Conservation (phyloP, 176 grass and related monocot species). For the Carex kokanica region DNA sequence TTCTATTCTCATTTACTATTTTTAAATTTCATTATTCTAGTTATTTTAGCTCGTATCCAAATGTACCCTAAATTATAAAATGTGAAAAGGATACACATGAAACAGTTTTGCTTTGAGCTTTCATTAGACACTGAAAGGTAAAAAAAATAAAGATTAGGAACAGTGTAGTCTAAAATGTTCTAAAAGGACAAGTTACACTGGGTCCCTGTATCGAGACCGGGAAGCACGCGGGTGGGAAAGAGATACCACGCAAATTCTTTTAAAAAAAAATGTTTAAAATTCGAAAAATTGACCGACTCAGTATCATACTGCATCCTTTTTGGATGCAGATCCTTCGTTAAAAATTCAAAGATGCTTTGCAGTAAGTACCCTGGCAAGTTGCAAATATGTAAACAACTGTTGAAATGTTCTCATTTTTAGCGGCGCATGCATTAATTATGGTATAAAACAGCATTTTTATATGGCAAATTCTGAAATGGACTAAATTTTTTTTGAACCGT, state of each 20-base stretch:
- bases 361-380: background rate
- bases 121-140: background rate
- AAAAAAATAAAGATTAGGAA: background rate
- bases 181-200: background rate
- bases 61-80: background rate
- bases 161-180: conserved; percentile 1
- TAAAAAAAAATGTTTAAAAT: conserved; percentile 3
- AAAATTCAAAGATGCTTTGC: conserved; percentile 12
- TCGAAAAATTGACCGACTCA: background rate
- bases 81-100: background rate
- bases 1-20: too few species aligned
- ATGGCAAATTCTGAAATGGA: background rate
- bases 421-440: background rate
- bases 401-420: background rate
- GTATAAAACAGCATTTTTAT: background rate
- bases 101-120: background rate
- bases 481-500: too few species aligned
- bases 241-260: conserved; percentile 13
- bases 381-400: background rate
- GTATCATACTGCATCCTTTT: background rate
- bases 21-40: too few species aligned
- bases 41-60: too few species aligned
- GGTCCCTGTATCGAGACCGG: conserved; percentile 31
- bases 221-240: conserved; percentile 13
- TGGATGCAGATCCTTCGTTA: background rate